Base-by-base conservation (phyloP, 345 rosid genomes). In the Populus alba region DNA sequence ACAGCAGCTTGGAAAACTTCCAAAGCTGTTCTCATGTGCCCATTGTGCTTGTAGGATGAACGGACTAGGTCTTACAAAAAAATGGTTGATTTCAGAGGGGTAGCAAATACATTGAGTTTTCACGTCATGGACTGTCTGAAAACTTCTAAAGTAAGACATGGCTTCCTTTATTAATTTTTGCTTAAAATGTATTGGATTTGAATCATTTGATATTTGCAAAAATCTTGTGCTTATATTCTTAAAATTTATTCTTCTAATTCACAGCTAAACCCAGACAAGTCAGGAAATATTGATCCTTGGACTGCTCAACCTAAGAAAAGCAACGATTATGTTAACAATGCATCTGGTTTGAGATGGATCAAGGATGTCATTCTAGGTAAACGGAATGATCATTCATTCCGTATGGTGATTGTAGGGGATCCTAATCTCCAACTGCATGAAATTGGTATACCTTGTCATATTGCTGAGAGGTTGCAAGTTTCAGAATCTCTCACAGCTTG, bases 311-410 rank as follows among this genome's bases (percentile, higher is more conserved):
- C 80, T 71, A 85, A 70, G 70, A 84, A 76, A 82, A 86, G 83
- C 25, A 83, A 81, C 47, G 93, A 85, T 57, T 66, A 76, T 73
- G 78, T 83, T 47, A 88, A 91, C 4, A 86, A 78, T 57, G 78
- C 92, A 37, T 89, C 94, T 72, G 99, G 99, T 72, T 81, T 92
- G 84, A 85, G 97, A 82, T 96, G 88, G 88, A 85, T 96, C 89
- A 94, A 96, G 77, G 98, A 94, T 71, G 93, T 90, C 59, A 82
- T 96, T 66, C 98, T 96, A 4, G 98, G 97, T 75, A 96, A 96
- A 84, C 85, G 97, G 83, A 90, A 90, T 67, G 91, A 94, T 73
- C 90, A 87, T 79, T 89, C 92, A 57, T 96, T 96, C 78, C 89
- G 99, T 45, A 91, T 94, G 90, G 98, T 96, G 75, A 92, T 96